These are phyloP conservation scores for Phytophthora pseudosyringae DNA, from an alignment of 352 stramenopile genomes.

Conservation along the genomic window DNA sequence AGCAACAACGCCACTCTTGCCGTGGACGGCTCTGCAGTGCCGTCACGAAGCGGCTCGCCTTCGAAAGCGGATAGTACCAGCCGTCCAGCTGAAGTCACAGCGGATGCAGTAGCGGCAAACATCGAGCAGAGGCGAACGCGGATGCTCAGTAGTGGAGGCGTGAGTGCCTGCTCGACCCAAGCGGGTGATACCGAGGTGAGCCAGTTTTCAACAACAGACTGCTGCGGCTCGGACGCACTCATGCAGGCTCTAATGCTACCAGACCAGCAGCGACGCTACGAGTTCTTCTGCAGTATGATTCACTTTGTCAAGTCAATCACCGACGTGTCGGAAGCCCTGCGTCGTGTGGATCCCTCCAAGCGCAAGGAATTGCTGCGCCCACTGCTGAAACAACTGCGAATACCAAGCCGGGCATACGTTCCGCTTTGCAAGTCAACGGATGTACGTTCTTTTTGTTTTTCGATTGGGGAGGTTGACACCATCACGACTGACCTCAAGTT, in stretches of 20 bases:
- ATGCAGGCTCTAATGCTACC: slow-evolving; percentile 41
- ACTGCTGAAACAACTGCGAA: slow-evolving; percentile 54
- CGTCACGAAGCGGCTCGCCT: slow-evolving; percentile 11
- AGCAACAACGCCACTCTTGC: slow-evolving; percentile 14
- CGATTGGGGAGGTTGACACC: background rate
- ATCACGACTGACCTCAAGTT: background rate
- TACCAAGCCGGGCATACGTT: slow-evolving; percentile 73
- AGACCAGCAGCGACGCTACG: slow-evolving; percentile 55
- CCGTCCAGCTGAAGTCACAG: slow-evolving; percentile 23
- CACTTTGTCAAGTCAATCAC: slow-evolving; percentile 85
- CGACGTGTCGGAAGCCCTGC: slow-evolving; percentile 76
- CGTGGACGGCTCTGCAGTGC: slow-evolving; percentile 8
- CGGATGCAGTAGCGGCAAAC: slow-evolving; percentile 21
- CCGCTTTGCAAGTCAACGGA: slow-evolving; percentile 86
- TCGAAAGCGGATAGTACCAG: slow-evolving; percentile 26
- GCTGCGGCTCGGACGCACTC: slow-evolving; percentile 29
- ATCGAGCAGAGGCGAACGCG: slow-evolving; percentile 31
- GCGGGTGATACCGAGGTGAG: slow-evolving; percentile 40
- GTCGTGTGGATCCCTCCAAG: slow-evolving; percentile 67
- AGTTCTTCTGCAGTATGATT: slow-evolving; percentile 86
- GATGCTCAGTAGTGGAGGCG: slow-evolving; percentile 33
- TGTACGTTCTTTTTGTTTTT: slow-evolving; percentile 32
- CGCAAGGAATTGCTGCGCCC: slow-evolving; percentile 62
- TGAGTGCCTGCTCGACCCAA: slow-evolving; percentile 30
- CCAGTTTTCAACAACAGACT: slow-evolving; percentile 36